Evolutionary conservation across 306 rosid genomes (phyloP).

Genomic region (Oemleria cerasiformis): DNA sequence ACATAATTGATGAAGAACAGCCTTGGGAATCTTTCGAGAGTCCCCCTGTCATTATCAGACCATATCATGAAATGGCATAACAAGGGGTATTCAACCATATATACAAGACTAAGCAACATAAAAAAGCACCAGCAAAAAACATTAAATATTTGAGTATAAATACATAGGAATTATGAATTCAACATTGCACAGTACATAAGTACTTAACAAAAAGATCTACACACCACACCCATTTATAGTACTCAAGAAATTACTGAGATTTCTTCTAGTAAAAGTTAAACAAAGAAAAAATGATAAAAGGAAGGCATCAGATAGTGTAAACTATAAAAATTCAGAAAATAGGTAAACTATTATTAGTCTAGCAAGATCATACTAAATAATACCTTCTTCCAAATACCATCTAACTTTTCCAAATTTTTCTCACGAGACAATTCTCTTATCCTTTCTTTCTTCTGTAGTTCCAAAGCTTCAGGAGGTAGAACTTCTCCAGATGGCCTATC

Average conservation of each 20-base stretch:
- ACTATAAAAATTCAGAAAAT: background rate
- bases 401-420: conserved; percentile 74
- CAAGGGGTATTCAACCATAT: background rate
- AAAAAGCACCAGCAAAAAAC: background rate
- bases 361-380: conserved; percentile 8
- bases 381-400: conserved; percentile 95
- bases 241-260: background rate
- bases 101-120: background rate
- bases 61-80: conserved; percentile 2
- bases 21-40: conserved; percentile 87
- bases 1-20: conserved; percentile 90
- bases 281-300: background rate
- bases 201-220: background rate
- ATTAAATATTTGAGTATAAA: background rate
- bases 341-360: background rate
- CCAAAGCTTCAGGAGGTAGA: conserved; percentile 48
- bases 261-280: background rate
- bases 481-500: conserved; percentile 46
- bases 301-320: background rate
- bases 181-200: background rate
- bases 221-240: background rate
- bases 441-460: conserved; percentile 60
- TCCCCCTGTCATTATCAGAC: conserved; percentile 57
- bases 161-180: background rate
- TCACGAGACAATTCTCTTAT: conserved; percentile 54